Percentiles rank a stretch among this genome's conserved stretches.
phyloP scores from a whole-genome alignment of 2,329 filamentous ascomycete species.

The Penicillium nordicum region DNA sequence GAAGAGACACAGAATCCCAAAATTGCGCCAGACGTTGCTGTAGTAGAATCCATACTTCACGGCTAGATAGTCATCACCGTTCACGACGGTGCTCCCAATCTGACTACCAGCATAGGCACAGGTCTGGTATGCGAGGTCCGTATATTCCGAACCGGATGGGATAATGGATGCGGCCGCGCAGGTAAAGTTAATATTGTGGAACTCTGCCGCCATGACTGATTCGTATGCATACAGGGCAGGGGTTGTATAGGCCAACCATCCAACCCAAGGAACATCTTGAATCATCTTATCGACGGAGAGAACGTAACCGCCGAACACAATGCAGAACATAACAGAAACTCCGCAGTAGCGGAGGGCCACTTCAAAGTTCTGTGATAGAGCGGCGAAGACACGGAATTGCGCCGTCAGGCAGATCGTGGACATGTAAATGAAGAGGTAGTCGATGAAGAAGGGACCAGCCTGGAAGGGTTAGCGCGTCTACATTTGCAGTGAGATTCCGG shows the following conservation, averaged over 20 bases:
- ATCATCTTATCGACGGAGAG: slow-evolving; percentile 58
- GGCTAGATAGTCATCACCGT: slow-evolving; percentile 53
- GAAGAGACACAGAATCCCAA: slow-evolving; percentile 70
- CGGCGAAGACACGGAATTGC: slow-evolving; percentile 61
- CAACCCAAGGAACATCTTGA: slow-evolving; percentile 58
- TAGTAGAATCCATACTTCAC: slow-evolving; percentile 50
- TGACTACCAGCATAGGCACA: slow-evolving; percentile 55
- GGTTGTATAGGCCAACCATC: slow-evolving; percentile 52
- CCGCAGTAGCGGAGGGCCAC: slow-evolving; percentile 60
- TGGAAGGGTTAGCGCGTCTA: slow-evolving; percentile 18
- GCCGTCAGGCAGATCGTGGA: slow-evolving; percentile 57
- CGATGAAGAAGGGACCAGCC: slow-evolving; percentile 61
- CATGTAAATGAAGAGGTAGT: slow-evolving; percentile 57
- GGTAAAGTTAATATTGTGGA: slow-evolving; percentile 51
- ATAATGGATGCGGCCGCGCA: slow-evolving; percentile 56
- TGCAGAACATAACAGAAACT: slow-evolving; percentile 56
- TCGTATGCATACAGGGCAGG: slow-evolving; percentile 59
- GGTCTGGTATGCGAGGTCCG: slow-evolving; percentile 53
- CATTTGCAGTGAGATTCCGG: neutral
- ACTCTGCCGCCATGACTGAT: slow-evolving; percentile 62
- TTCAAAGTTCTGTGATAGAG: slow-evolving; percentile 58
- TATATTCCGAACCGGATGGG: slow-evolving; percentile 51
- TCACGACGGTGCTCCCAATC: slow-evolving; percentile 48
- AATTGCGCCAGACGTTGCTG: slow-evolving; percentile 65
- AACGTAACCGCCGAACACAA: slow-evolving; percentile 61